Evolutionary conservation across 208 protist species (phyloP), one percentile per base, ranked within the genome.

Genomic region (Wallacemonas sp.): DNA sequence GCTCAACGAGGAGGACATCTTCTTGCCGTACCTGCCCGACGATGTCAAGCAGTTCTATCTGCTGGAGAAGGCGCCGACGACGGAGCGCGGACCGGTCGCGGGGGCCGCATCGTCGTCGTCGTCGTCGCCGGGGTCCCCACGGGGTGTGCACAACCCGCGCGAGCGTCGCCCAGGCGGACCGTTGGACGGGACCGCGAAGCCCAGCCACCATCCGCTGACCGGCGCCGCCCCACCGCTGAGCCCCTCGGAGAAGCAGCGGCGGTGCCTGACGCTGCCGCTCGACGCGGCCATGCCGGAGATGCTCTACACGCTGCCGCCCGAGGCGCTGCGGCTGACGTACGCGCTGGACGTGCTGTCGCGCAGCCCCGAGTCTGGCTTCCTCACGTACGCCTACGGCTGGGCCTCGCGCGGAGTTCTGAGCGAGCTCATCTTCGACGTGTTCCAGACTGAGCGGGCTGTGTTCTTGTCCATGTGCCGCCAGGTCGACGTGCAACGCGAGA

Each of bases 321-420:
- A 81, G 31, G 78, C 68, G 11, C 50, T 91, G 50, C 70, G 72
- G 25, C 65, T 91, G 23, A 75, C 84, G 52, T 95, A 95, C 65
- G 74, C 79, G 3, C 49, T 95, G 23, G 79, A 95, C 48, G 65
- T 61, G 0, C 63, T 82, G 55, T 90, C 82, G 33, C 68, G 33
- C 31, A 76, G 83, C 59, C 31, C 44, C 36, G 62, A 67, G 31
- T 79, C 70, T 11, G 87, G 84, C n/a, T 77, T 87, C 12, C 55
- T 89, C 5, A 88, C 82, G 3, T 86, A 87, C 73, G 76, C 78
- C 28, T 95, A 86, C 74, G 83, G 85, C 1, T 67, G 84, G 28
- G 61, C 76, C 23, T 82, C 86, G 8, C 74, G 83, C 26, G 49
- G 72, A 8, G 18, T 61, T 14, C 29, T 93, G 3, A 80, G 70